A percentile compares a stretch with the other conserved stretches of the same genome.
phyloP scores from a whole-genome alignment of 2,329 filamentous ascomycete genomes.

The Fusarium neocosmosporiellum region DNA sequence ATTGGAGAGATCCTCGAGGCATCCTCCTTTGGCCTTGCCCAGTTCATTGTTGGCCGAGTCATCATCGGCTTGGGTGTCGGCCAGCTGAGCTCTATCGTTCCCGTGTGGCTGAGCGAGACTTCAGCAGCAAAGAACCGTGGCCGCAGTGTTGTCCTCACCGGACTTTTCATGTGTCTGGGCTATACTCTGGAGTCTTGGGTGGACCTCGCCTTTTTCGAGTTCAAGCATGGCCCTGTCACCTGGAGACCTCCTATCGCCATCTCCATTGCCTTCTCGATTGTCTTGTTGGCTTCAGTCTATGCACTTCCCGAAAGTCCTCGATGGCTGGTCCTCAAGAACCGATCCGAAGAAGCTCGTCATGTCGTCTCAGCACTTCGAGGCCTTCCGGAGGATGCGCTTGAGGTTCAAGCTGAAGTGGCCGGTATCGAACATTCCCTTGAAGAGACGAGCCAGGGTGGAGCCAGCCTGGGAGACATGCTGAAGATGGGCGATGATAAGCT shows the following conservation, averaged over 20 bases:
- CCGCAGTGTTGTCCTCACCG: conserved; percentile 58
- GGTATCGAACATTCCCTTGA: conserved; percentile 62
- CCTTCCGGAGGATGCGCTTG: conserved; percentile 49
- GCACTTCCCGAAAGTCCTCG: conserved; percentile 51
- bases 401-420: conserved; percentile 55
- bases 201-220: conserved; percentile 55
- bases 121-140: conserved; percentile 64
- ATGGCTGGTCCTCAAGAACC: conserved; percentile 51
- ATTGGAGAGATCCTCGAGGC: conserved; percentile 67
- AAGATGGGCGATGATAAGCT: conserved; percentile 63
- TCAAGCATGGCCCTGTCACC: conserved; percentile 36
- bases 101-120: conserved; percentile 66
- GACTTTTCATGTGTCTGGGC: conserved; percentile 60
- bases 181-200: conserved; percentile 57
- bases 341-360: conserved; percentile 44
- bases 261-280: conserved; percentile 45
- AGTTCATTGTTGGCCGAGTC: conserved; percentile 57
- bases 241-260: conserved; percentile 56
- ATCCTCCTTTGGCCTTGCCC: conserved; percentile 55
- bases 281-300: conserved; percentile 50
- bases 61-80: conserved; percentile 65
- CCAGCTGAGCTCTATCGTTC: conserved; percentile 62
- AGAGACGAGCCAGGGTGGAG: conserved; percentile 50
- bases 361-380: conserved; percentile 54
- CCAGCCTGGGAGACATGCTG: conserved; percentile 56